phyloP scores from a whole-genome alignment of 2,329 filamentous ascomycete species.

The Coniochaeta sp. region DNA sequence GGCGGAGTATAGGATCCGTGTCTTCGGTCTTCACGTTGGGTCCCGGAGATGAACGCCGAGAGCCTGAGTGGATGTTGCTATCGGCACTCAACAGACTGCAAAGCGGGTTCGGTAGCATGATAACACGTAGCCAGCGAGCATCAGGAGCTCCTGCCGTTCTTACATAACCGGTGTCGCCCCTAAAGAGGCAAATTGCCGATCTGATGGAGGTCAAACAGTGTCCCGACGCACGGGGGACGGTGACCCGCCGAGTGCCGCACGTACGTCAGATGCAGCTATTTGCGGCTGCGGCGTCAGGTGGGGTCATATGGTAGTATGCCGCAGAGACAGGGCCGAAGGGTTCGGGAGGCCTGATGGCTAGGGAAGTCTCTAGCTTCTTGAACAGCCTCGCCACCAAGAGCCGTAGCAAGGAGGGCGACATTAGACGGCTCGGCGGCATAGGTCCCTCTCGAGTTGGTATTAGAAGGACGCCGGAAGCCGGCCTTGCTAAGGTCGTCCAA shows the following conservation, averaged over 20 bases:
- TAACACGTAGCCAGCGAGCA: no score
- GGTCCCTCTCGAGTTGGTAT: constrained; percentile 47
- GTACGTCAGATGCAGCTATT: constrained; percentile 54
- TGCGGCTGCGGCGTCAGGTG: constrained; percentile 47
- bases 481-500: background rate
- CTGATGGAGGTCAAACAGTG: constrained; percentile 41
- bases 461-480: constrained; percentile 35
- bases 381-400: constrained; percentile 39
- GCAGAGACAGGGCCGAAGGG: constrained; percentile 32
- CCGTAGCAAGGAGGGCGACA: constrained; percentile 43
- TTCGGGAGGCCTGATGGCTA: constrained; percentile 37
- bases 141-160: no score
- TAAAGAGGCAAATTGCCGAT: constrained; percentile 23
- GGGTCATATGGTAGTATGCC: background rate
- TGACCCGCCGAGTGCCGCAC: constrained; percentile 34
- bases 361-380: constrained; percentile 48
- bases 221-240: constrained; percentile 56
- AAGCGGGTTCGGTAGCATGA: no score
- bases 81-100: no score
- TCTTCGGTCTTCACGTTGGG: no score
- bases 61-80: no score
- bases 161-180: no score
- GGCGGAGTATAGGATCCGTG: no score
- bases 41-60: no score
- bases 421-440: constrained; percentile 49